A percentile compares a stretch with the other conserved stretches of the same genome.
Conservation (phyloP, 2,329 filamentous ascomycete genomes). For the Amesomyces nigricolor region DNA sequence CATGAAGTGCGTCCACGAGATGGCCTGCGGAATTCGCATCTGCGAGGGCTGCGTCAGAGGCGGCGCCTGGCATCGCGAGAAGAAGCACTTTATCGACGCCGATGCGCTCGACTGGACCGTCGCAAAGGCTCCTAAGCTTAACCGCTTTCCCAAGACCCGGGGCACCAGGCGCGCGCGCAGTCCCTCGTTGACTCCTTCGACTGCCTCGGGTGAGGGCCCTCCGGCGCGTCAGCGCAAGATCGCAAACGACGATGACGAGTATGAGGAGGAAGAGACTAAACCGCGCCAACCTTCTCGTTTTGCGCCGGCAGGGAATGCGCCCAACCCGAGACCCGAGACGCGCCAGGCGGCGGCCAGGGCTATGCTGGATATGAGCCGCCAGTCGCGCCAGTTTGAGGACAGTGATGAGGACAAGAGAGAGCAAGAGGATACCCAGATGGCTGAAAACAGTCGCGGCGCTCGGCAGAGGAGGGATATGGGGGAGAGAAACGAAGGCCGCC, state of each 20-base stretch:
- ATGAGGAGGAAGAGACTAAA: neutral
- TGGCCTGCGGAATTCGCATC: conserved; percentile 12
- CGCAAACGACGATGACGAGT: neutral
- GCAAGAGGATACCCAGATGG: neutral
- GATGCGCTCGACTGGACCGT: conserved; percentile 16
- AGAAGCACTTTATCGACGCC: conserved; percentile 18
- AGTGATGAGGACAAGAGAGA: neutral
- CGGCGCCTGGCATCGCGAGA: conserved; percentile 7
- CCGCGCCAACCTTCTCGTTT: no score
- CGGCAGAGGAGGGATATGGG: neutral
- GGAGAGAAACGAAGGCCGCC: neutral
- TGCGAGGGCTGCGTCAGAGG: conserved; percentile 18
- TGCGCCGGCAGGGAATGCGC: neutral
- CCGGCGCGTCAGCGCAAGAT: neutral
- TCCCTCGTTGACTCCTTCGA: neutral
- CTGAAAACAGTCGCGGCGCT: neutral
- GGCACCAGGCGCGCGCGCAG: neutral
- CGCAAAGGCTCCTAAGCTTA: neutral
- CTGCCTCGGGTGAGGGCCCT: neutral
- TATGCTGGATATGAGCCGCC: neutral
- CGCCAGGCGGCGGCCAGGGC: conserved; percentile 2
- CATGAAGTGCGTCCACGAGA: conserved; percentile 9
- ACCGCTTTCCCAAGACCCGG: neutral
- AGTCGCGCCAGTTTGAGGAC: neutral
- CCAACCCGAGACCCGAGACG: neutral